phyloP scores from a whole-genome alignment of 768 basidiomycete genomes.

The Russula compacta region DNA sequence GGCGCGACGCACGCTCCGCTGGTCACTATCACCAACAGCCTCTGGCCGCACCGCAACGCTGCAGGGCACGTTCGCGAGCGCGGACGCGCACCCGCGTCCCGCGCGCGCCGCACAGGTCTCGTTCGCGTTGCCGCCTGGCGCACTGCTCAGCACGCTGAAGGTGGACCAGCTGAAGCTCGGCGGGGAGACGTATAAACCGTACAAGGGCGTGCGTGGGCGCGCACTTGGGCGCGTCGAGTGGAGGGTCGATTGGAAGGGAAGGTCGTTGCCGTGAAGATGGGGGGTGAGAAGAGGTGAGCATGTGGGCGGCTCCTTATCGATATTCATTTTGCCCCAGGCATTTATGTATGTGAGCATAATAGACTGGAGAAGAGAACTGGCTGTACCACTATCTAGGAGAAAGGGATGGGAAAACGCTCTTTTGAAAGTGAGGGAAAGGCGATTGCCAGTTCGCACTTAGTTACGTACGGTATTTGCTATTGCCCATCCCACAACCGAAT shows the following conservation, averaged over 20 bases:
- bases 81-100: slow-evolving; percentile 44
- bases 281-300: too few species aligned
- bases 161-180: slow-evolving; percentile 78
- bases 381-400: too few species aligned
- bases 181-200: slow-evolving; percentile 80
- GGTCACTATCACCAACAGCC: slow-evolving; percentile 64
- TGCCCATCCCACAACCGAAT: too few species aligned
- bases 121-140: slow-evolving; percentile 57
- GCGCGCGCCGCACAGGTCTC: slow-evolving; percentile 64
- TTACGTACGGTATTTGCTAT: too few species aligned
- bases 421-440: too few species aligned
- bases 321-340: too few species aligned
- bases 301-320: too few species aligned
- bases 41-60: slow-evolving; percentile 46
- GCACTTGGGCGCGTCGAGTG: slow-evolving; percentile 64
- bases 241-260: slow-evolving; percentile 24
- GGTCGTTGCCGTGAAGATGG: neutral
- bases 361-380: too few species aligned
- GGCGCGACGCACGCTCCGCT: slow-evolving; percentile 47
- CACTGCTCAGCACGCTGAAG: slow-evolving; percentile 68
- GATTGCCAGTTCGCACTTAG: too few species aligned
- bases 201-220: slow-evolving; percentile 77
- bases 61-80: slow-evolving; percentile 59
- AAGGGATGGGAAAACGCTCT: too few species aligned
- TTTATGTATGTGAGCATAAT: too few species aligned